Percentiles rank a stretch among this genome's conserved stretches.
phyloP scores from a whole-genome alignment of 73 alveolate species.

The Tetrahymena malaccensis region DNA sequence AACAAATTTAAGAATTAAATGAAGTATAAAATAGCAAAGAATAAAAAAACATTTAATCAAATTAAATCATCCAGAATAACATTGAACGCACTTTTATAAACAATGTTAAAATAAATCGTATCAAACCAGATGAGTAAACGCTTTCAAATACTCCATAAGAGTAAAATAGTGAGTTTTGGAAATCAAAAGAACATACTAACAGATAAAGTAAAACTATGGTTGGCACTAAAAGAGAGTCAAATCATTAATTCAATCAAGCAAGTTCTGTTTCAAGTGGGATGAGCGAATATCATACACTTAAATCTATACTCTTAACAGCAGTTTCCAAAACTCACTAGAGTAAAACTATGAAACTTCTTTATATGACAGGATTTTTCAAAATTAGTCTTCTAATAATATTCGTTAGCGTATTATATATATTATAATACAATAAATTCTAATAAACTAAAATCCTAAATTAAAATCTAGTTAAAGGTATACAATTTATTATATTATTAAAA shows the following conservation, averaged over 20 bases:
- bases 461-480: neutral
- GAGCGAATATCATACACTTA: neutral
- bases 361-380: neutral
- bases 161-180: neutral
- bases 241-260: neutral
- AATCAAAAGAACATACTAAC: neutral
- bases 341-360: neutral
- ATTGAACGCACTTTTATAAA: neutral
- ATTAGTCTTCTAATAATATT: neutral
- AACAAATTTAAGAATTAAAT: neutral
- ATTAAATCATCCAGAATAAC: no score
- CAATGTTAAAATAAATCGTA: neutral
- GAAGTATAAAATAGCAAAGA: neutral
- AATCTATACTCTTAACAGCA: neutral
- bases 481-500: no score
- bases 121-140: neutral
- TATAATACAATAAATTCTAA: neutral
- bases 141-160: neutral
- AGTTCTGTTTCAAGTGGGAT: neutral
- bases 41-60: neutral
- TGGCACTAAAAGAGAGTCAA: neutral
- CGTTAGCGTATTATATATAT: neutral
- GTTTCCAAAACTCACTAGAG: neutral
- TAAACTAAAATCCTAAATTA: neutral
- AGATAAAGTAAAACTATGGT: neutral